Evolutionary conservation across 108 stramenopile genomes (phyloP).

Genomic region (Nitzschia putrida): DNA sequence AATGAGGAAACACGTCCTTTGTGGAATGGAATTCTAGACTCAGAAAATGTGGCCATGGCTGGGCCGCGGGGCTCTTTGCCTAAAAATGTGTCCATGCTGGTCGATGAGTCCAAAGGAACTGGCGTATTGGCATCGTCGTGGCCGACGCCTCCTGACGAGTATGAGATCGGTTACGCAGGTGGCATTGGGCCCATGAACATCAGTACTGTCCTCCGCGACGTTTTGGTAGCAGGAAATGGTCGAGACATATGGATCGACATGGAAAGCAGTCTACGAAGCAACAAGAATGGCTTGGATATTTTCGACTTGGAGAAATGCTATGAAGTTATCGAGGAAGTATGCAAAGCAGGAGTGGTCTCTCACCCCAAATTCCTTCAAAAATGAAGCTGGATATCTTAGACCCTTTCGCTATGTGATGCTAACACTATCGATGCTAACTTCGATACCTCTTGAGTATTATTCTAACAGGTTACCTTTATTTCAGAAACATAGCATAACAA

Average conservation of each 20-base stretch:
- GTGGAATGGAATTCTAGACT: conserved; percentile 64
- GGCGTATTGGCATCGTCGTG: conserved; percentile 52
- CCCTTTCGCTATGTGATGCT: no score
- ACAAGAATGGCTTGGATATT: conserved; percentile 60
- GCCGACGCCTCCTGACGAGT: conserved; percentile 45
- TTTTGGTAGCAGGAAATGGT: conserved; percentile 41
- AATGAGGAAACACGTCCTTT: conserved; percentile 85
- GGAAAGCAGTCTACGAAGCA: conserved; percentile 82
- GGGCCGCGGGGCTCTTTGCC: conserved; percentile 28
- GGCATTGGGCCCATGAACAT: conserved; percentile 89
- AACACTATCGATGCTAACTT: no score
- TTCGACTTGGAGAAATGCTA: conserved; percentile 83
- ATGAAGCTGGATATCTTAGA: background rate
- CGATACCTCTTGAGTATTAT: no score
- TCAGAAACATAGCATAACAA: no score
- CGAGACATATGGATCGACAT: conserved; percentile 85
- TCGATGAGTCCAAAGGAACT: conserved; percentile 86
- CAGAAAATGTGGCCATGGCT: conserved; percentile 17
- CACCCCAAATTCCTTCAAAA: conserved; percentile 44
- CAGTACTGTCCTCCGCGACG: conserved; percentile 48
- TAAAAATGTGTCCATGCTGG: conserved; percentile 71
- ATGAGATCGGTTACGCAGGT: conserved; percentile 78
- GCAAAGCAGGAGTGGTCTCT: conserved; percentile 42
- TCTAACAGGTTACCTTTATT: no score
- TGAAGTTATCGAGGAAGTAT: conserved; percentile 60